Percentiles rank a stretch among this genome's conserved stretches.
phyloP scores from a whole-genome alignment of 495 filamentous ascomycete species.

The Staphylotrichum longicolle region DNA sequence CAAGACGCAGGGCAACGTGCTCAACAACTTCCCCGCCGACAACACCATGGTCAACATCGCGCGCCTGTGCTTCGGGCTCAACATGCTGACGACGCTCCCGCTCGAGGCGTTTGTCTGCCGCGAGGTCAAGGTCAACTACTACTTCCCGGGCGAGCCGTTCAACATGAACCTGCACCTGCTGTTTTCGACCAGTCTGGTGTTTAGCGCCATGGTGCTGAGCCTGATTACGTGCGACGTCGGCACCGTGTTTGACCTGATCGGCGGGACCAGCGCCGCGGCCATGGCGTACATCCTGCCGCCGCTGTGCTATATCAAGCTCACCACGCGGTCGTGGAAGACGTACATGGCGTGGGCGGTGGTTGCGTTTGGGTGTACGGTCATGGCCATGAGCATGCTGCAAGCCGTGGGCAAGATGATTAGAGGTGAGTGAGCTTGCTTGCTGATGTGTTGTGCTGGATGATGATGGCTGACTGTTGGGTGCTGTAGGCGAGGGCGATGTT shows the following conservation, averaged over 20 bases:
- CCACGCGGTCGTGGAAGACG: slow-evolving; percentile 71
- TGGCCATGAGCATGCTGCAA: slow-evolving; percentile 78
- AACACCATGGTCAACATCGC: slow-evolving; percentile 93
- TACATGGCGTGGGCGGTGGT: slow-evolving; percentile 66
- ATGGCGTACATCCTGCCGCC: slow-evolving; percentile 95
- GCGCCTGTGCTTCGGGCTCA: slow-evolving; percentile 89
- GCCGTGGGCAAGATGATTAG: slow-evolving; percentile 63
- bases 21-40: slow-evolving; percentile 92
- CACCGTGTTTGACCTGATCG: slow-evolving; percentile 90
- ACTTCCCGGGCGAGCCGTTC: slow-evolving; percentile 73
- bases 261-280: slow-evolving; percentile 89
- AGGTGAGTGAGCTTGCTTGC: slow-evolving; percentile 32
- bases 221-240: slow-evolving; percentile 90
- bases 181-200: slow-evolving; percentile 75
- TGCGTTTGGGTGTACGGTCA: slow-evolving; percentile 76
- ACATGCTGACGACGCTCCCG: slow-evolving; percentile 96
- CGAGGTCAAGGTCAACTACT: slow-evolving; percentile 95
- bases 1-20: slow-evolving; percentile 86
- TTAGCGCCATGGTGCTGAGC: slow-evolving; percentile 71
- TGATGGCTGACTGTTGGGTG: slow-evolving; percentile 5
- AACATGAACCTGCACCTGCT: slow-evolving; percentile 81
- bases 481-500: slow-evolving; percentile 18
- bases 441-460: not conserved
- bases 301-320: slow-evolving; percentile 90
- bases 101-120: slow-evolving; percentile 96